phyloP scores from a whole-genome alignment of 2,329 filamentous ascomycete genomes.

The Arthrobotrys entomopaga region DNA sequence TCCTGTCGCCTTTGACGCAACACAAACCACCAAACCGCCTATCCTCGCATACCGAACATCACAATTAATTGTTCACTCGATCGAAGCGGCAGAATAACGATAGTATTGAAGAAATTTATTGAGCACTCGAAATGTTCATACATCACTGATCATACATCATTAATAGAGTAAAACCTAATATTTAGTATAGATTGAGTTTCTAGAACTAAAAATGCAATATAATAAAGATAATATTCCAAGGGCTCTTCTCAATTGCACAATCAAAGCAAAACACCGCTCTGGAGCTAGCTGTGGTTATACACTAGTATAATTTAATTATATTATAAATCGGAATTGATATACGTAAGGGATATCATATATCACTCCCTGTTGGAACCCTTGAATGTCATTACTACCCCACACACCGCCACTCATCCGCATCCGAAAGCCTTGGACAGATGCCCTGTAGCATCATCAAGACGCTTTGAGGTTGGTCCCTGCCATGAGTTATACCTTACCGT shows the following conservation, averaged over 20 bases:
- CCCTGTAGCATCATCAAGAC: not conserved
- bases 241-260: too few relatives aligned
- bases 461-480: not conserved
- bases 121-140: too few relatives aligned
- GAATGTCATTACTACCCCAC: not conserved
- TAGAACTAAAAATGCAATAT: not conserved
- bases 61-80: too few relatives aligned
- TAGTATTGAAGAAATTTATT: too few relatives aligned
- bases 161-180: not conserved
- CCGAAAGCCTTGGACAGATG: slow-evolving; percentile 7
- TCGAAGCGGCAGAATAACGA: too few relatives aligned
- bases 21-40: slow-evolving; percentile 8
- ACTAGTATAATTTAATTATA: too few relatives aligned
- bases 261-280: too few relatives aligned
- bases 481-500: not conserved
- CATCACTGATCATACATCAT: too few relatives aligned
- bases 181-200: too few relatives aligned
- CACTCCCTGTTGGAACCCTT: not conserved
- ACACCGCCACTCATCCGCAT: too few relatives aligned
- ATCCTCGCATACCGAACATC: not conserved
- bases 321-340: not conserved
- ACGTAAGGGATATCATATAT: not conserved
- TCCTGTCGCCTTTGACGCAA: slow-evolving; percentile 27
- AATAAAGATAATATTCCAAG: not conserved
- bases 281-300: too few relatives aligned